Conservation (phyloP, 306 rosid species). For the Sindora glabra region DNA sequence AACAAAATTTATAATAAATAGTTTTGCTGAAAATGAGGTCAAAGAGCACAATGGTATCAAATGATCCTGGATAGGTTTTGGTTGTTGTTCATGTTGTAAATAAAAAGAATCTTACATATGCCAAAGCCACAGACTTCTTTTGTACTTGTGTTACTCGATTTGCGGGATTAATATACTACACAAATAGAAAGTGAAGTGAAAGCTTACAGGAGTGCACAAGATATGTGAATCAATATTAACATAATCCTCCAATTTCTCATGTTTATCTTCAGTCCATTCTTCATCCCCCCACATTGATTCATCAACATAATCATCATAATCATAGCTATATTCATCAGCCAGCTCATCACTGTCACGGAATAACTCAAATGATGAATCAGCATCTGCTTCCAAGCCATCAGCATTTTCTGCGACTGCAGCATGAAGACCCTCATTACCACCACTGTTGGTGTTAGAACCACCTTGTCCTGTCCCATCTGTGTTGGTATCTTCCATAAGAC, state of each 20-base stretch:
- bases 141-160: neutral
- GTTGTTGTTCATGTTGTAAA: no score
- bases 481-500: constrained; percentile 63
- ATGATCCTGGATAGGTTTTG: no score
- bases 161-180: neutral
- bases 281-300: constrained; percentile 96
- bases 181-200: neutral
- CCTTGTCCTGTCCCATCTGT: constrained; percentile 44
- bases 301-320: constrained; percentile 86
- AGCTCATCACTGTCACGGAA: constrained; percentile 76
- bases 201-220: constrained; percentile 89
- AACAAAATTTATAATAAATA: no score
- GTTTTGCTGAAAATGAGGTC: no score
- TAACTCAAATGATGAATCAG: constrained; percentile 81
- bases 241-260: constrained; percentile 73
- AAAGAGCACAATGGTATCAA: no score
- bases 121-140: neutral
- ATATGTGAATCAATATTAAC: constrained; percentile 79
- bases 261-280: constrained; percentile 73
- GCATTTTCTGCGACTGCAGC: constrained; percentile 73
- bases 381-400: constrained; percentile 74
- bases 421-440: constrained; percentile 34
- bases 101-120: no score
- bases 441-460: constrained; percentile 41
- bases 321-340: constrained; percentile 82